A percentile compares a stretch with the other conserved stretches of the same genome.
These are phyloP conservation scores for Elaeis guineensis DNA, from an alignment of 176 grass and related monocot genomes.

Conservation along the genomic window DNA sequence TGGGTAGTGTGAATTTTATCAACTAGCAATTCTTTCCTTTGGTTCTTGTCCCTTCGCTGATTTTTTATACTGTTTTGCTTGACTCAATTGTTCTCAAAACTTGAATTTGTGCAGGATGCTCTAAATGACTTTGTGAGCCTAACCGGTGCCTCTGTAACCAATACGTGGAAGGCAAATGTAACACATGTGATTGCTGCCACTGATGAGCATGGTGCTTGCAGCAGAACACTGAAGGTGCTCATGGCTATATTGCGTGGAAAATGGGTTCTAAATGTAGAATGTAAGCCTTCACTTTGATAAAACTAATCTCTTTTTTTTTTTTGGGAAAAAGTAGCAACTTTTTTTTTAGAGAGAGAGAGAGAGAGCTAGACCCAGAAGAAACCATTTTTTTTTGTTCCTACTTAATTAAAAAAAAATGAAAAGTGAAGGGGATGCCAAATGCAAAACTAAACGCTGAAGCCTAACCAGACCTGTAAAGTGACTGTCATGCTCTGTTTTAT, in stretches of 20 bases:
- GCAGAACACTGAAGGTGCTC: conserved; percentile 85
- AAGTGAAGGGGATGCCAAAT: too few species aligned
- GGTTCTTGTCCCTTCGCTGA: too few species aligned
- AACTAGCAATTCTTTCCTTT: too few species aligned
- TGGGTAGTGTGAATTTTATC: too few species aligned
- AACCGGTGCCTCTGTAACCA: conserved; percentile 46
- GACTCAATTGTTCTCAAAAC: neutral
- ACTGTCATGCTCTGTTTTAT: too few species aligned
- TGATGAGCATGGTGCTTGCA: conserved; percentile 51
- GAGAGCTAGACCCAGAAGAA: too few species aligned
- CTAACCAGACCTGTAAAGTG: too few species aligned
- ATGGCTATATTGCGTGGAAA: conserved; percentile 88
- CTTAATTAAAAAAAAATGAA: too few species aligned
- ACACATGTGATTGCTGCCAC: conserved; percentile 81
- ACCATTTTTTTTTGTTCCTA: neutral
- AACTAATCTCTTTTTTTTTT: neutral
- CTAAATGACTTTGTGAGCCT: conserved; percentile 51
- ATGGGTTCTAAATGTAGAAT: conserved; percentile 79
- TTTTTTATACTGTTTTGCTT: too few species aligned
- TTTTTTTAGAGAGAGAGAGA: too few species aligned
- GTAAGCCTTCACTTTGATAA: conserved; percentile 41
- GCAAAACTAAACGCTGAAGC: too few species aligned
- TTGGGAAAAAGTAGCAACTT: neutral
- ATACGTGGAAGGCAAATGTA: conserved; percentile 52
- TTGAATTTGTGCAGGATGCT: conserved; percentile 41